Percentiles rank a stretch among this genome's conserved stretches.
phyloP scores from a whole-genome alignment of 2,329 filamentous ascomycete genomes.

The Pseudogymnoascus sp. region DNA sequence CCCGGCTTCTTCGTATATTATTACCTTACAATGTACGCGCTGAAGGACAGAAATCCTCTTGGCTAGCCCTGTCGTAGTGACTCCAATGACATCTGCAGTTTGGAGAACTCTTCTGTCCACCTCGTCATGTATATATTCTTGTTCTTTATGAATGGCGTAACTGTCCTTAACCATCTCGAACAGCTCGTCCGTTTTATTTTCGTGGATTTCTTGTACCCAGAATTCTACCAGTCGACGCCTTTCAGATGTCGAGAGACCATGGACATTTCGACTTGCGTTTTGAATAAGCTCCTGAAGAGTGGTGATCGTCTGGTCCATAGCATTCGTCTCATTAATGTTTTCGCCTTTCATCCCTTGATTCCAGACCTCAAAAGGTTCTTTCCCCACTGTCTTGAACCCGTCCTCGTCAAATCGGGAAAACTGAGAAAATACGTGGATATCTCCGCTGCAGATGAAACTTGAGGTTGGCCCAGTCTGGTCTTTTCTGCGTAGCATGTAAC shows the following conservation, averaged over 20 bases:
- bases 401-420: conserved; percentile 18
- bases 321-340: no score
- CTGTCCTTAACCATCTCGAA: conserved; percentile 12
- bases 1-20: conserved; percentile 38
- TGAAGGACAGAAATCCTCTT: conserved; percentile 31
- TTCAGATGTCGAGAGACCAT: conserved; percentile 8
- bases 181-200: conserved; percentile 12
- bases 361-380: conserved; percentile 15
- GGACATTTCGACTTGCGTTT: conserved; percentile 10
- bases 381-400: conserved; percentile 15
- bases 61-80: conserved; percentile 47
- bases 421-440: conserved; percentile 17
- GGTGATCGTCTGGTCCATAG: background rate
- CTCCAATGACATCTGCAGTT: conserved; percentile 39
- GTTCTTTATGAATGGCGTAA: background rate
- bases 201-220: conserved; percentile 14
- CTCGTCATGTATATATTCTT: conserved; percentile 15
- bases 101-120: conserved; percentile 16
- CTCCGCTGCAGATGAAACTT: conserved; percentile 12
- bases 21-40: conserved; percentile 22
- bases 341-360: background rate
- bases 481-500: conserved; percentile 12
- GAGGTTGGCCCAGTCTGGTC: conserved; percentile 13
- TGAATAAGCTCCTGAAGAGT: conserved; percentile 5
- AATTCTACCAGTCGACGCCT: conserved; percentile 13